Conservation (phyloP, 495 filamentous ascomycete species). For the Filosporella fistucella region DNA sequence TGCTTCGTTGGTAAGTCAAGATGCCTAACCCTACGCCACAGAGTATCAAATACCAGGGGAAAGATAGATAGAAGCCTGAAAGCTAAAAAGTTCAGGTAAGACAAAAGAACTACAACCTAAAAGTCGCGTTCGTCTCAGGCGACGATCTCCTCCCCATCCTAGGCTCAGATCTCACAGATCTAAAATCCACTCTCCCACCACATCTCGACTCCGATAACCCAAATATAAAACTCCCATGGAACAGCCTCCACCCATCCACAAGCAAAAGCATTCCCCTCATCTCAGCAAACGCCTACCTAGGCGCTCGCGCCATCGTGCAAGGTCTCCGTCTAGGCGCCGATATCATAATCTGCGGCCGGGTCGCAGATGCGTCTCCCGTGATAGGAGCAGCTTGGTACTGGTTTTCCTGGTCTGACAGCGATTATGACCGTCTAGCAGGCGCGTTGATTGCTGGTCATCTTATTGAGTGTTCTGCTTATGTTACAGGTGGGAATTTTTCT, state of each 20-base stretch:
- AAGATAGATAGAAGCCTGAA: no score
- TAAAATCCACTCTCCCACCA: no score
- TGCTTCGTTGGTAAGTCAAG: no score
- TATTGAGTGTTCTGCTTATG: slow-evolving; percentile 53
- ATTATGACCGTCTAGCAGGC: slow-evolving; percentile 45
- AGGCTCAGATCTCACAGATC: no score
- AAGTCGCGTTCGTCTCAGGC: no score
- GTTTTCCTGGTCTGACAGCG: slow-evolving; percentile 15
- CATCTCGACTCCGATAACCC: background rate
- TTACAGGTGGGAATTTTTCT: slow-evolving; percentile 51
- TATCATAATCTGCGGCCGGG: slow-evolving; percentile 53
- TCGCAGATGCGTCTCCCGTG: slow-evolving; percentile 48
- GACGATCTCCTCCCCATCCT: no score
- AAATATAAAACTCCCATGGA: background rate
- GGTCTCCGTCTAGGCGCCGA: slow-evolving; percentile 49
- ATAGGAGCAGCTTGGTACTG: slow-evolving; percentile 43
- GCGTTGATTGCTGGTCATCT: slow-evolving; percentile 49
- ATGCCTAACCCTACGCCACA: no score
- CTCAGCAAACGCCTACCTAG: slow-evolving; percentile 46
- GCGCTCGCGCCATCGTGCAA: slow-evolving; percentile 40
- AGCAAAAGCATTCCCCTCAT: background rate
- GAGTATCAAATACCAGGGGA: no score
- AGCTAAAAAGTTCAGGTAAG: no score
- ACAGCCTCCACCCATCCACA: background rate
- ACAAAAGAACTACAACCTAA: no score